A percentile compares a stretch with the other conserved stretches of the same genome.
Evolutionary conservation across 805 yeast genomes (phyloP).

Genomic region (Metschnikowia bowlesiae): DNA sequence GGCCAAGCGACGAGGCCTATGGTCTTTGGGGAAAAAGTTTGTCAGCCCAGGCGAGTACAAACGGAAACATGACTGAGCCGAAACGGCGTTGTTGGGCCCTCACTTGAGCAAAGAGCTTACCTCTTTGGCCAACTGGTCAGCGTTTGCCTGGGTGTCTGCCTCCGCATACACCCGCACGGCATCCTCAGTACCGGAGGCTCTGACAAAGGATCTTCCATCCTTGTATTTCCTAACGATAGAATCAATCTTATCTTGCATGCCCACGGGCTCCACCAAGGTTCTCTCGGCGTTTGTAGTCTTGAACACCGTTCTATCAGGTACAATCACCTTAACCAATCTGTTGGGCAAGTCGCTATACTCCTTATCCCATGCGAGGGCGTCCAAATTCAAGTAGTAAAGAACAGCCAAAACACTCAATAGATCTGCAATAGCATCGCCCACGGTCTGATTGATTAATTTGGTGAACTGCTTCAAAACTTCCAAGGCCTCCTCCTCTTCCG

Average conservation of each 20-base stretch:
- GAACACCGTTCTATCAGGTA: constrained; percentile 74
- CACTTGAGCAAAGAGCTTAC: constrained; percentile 26
- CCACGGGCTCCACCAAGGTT: constrained; percentile 67
- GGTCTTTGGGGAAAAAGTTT: constrained; percentile 52
- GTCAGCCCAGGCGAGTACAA: constrained; percentile 81
- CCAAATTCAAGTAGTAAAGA: constrained; percentile 48
- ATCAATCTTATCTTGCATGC: constrained; percentile 73
- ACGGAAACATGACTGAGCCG: constrained; percentile 16
- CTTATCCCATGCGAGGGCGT: constrained; percentile 69
- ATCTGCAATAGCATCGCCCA: constrained; percentile 98
- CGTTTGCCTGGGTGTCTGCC: constrained; percentile 46
- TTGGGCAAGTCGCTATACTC: constrained; percentile 86
- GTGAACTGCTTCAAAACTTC: constrained; percentile 56
- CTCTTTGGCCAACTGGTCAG: constrained; percentile 24
- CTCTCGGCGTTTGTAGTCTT: constrained; percentile 90
- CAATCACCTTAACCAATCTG: constrained; percentile 72
- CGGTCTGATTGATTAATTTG: constrained; percentile 86
- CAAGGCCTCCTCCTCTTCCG: constrained; percentile 47
- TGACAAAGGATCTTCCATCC: constrained; percentile 81
- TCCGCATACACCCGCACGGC: constrained; percentile 96
- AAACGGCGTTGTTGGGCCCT: neutral
- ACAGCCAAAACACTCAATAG: constrained; percentile 72
- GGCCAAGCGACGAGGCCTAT: constrained; percentile 56
- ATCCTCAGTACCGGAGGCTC: constrained; percentile 97
- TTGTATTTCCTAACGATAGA: constrained; percentile 49